These are phyloP conservation scores for Tulasnella calospora DNA, from an alignment of 768 basidiomycete genomes.

Conservation along the genomic window DNA sequence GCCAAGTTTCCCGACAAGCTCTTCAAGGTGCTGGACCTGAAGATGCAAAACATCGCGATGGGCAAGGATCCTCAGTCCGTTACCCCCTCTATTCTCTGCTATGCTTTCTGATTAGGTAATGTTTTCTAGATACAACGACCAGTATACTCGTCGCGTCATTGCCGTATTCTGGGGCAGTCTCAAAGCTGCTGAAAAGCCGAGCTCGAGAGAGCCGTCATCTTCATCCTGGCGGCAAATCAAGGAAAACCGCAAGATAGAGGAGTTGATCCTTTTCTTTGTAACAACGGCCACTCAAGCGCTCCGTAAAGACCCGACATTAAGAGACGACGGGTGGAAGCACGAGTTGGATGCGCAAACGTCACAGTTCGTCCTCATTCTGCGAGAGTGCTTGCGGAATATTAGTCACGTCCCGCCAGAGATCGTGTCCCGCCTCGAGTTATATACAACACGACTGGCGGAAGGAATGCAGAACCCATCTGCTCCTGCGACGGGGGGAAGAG, in stretches of 20 bases:
- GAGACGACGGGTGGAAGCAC: constrained; percentile 79
- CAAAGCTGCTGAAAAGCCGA: constrained; percentile 9
- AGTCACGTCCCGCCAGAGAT: constrained; percentile 82
- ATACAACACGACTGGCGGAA: constrained; percentile 73
- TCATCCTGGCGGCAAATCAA: constrained; percentile 63
- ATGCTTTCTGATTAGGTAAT: background rate
- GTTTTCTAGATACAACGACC: constrained; percentile 71
- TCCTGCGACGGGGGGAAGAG: constrained; percentile 51
- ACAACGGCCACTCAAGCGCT: constrained; percentile 82
- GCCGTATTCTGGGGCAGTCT: constrained; percentile 74
- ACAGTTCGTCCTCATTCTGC: constrained; percentile 77
- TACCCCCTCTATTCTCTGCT: background rate
- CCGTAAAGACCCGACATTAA: constrained; percentile 80
- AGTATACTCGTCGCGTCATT: constrained; percentile 81
- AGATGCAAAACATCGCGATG: constrained; percentile 88
- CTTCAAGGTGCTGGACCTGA: constrained; percentile 83
- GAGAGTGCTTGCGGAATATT: constrained; percentile 67
- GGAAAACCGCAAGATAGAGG: constrained; percentile 95
- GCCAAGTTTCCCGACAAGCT: constrained; percentile 94
- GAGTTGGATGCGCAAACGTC: constrained; percentile 91
- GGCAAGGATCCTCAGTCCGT: constrained; percentile 85
- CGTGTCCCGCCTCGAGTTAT: constrained; percentile 72
- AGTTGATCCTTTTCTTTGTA: constrained; percentile 93
- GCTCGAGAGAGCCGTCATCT: background rate
- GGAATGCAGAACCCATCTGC: constrained; percentile 44